Evolutionary conservation across 1,139 yeast species (phyloP).

Genomic region (Lodderomyces oxycetoniae): DNA sequence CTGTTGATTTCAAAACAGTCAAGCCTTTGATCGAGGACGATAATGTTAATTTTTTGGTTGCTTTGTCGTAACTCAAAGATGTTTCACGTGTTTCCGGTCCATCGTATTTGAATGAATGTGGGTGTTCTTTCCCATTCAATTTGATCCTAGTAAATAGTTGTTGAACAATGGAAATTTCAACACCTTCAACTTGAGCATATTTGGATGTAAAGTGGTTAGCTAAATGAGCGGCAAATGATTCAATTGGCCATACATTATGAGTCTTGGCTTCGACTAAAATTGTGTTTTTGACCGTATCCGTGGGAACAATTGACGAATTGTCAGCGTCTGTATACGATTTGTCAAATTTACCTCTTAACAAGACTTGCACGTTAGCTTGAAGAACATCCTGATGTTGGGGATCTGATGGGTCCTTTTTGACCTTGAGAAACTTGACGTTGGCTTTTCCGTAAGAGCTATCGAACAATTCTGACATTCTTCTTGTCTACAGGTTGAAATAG

Average conservation of each 20-base stretch:
- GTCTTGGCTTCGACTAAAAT: slow-evolving; percentile 76
- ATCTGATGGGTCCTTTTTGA: slow-evolving; percentile 66
- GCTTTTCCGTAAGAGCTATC: slow-evolving; percentile 80
- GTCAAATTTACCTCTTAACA: slow-evolving; percentile 75
- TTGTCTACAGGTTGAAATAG: no score
- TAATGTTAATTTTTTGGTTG: slow-evolving; percentile 48
- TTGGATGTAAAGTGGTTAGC: slow-evolving; percentile 75
- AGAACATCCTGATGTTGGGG: slow-evolving; percentile 72
- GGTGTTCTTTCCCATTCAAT: slow-evolving; percentile 64
- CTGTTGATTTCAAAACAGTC: slow-evolving; percentile 89
- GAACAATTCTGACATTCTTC: slow-evolving; percentile 20
- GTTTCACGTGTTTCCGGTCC: slow-evolving; percentile 77
- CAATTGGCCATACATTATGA: slow-evolving; percentile 83
- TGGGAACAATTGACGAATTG: slow-evolving; percentile 83
- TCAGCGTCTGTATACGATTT: slow-evolving; percentile 81
- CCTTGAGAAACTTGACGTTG: slow-evolving; percentile 86
- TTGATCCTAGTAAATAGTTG: slow-evolving; percentile 70
- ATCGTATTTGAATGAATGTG: slow-evolving; percentile 78
- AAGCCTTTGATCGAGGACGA: slow-evolving; percentile 75
- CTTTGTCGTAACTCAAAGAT: slow-evolving; percentile 47
- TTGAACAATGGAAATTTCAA: slow-evolving; percentile 64
- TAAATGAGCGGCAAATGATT: slow-evolving; percentile 79
- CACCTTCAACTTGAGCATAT: slow-evolving; percentile 70
- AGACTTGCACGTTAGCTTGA: slow-evolving; percentile 75
- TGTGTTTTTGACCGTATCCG: slow-evolving; percentile 91